phyloP scores from a whole-genome alignment of 306 rosid species.

The Vigna unguiculata region DNA sequence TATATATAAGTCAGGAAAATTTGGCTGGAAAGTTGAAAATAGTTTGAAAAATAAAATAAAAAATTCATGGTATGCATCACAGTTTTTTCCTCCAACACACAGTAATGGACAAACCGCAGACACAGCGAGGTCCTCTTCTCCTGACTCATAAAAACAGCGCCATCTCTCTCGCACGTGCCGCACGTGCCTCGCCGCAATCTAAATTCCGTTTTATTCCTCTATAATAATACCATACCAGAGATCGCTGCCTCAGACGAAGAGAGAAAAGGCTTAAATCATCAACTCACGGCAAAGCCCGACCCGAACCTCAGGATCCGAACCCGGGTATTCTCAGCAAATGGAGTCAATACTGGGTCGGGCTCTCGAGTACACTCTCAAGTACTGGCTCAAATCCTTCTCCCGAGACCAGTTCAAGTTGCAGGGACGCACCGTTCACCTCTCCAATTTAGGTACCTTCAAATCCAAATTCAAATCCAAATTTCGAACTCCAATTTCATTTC shows the following conservation, averaged over 20 bases:
- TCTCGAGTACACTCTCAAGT: conserved; percentile 91
- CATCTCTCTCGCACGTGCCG: conserved; percentile 41
- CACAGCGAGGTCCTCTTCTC: not conserved
- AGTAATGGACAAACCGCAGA: not conserved
- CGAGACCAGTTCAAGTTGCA: conserved; percentile 93
- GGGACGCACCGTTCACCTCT: conserved; percentile 85
- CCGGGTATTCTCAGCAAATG: conserved; percentile 45
- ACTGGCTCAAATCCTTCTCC: conserved; percentile 93
- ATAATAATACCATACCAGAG: not conserved
- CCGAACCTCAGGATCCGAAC: conserved; percentile 40
- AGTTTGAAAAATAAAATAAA: not conserved
- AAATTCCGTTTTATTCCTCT: conserved; percentile 3
- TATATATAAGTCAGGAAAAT: not conserved
- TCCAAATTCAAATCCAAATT: not conserved
- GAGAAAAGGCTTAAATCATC: not conserved
- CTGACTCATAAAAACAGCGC: not conserved
- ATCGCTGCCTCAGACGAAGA: conserved; percentile 7
- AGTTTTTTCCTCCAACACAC: not conserved
- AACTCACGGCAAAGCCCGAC: conserved; percentile 30
- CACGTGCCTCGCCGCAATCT: conserved; percentile 40
- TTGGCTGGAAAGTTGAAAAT: not conserved
- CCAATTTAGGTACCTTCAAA: conserved; percentile 67
- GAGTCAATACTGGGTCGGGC: conserved; percentile 89
- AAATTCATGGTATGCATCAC: not conserved
- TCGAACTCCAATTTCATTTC: not conserved